Percentiles rank a stretch among this genome's conserved stretches.
Conservation (phyloP, 2,329 filamentous ascomycete genomes). For the Pezicula rhizophila region DNA sequence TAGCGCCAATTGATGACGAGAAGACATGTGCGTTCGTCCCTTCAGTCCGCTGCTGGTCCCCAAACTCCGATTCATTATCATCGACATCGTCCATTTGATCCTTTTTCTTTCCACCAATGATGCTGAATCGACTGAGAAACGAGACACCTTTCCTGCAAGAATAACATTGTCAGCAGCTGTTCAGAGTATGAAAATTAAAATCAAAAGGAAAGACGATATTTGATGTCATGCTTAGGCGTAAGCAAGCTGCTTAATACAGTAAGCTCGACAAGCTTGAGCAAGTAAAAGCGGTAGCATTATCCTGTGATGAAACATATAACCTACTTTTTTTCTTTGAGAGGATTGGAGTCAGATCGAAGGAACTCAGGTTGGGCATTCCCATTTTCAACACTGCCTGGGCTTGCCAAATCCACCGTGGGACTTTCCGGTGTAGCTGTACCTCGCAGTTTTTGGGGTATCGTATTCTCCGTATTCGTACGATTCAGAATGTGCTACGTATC, state of each 20-base stretch:
- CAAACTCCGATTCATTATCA: slow-evolving; percentile 63
- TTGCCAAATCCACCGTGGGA: slow-evolving; percentile 33
- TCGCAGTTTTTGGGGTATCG: slow-evolving; percentile 45
- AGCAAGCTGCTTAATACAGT: slow-evolving; percentile 16
- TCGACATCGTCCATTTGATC: slow-evolving; percentile 43
- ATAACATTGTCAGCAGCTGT: slow-evolving; percentile 3
- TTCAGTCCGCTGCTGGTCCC: slow-evolving; percentile 58
- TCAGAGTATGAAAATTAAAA: neutral
- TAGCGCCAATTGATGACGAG: slow-evolving; percentile 61
- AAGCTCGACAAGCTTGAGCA: slow-evolving; percentile 6
- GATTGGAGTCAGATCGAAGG: slow-evolving; percentile 22
- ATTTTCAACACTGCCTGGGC: slow-evolving; percentile 11
- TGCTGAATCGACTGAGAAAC: slow-evolving; percentile 75
- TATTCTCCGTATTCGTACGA: slow-evolving; percentile 58
- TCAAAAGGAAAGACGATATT: neutral
- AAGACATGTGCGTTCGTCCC: slow-evolving; percentile 81
- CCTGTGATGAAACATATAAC: slow-evolving; percentile 23
- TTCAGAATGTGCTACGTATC: slow-evolving; percentile 50
- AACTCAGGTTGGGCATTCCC: slow-evolving; percentile 31
- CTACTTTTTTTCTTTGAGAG: slow-evolving; percentile 60
- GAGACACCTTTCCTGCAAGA: slow-evolving; percentile 71
- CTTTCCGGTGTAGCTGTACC: slow-evolving; percentile 47
- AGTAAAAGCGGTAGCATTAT: neutral
- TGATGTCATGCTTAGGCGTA: slow-evolving; percentile 4
- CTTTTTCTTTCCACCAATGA: slow-evolving; percentile 74